These are phyloP conservation scores for Colletotrichum sp. DNA, from an alignment of 2,329 filamentous ascomycete genomes.

Conservation along the genomic window DNA sequence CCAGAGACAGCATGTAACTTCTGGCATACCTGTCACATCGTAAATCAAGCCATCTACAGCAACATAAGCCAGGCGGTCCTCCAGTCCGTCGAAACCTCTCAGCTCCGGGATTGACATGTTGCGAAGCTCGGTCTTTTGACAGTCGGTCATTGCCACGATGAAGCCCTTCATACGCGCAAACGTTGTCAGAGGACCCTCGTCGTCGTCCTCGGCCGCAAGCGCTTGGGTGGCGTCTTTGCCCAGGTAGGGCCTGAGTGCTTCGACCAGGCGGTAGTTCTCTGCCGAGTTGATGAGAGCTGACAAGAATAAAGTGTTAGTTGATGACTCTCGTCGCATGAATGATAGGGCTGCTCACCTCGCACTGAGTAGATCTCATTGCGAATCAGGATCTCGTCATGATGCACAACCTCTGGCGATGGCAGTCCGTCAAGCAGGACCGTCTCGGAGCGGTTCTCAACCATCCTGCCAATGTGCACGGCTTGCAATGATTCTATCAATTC, in stretches of 20 bases:
- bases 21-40: constrained; percentile 18
- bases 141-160: background rate
- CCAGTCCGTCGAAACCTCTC: background rate
- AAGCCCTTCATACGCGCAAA: background rate
- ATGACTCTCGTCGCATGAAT: background rate
- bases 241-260: background rate
- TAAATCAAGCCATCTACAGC: constrained; percentile 9
- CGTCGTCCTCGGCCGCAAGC: background rate
- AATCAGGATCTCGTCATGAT: background rate
- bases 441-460: background rate
- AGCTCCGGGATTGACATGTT: background rate
- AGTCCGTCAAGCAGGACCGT: background rate
- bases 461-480: background rate
- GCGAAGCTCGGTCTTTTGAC: background rate
- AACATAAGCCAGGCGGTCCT: background rate
- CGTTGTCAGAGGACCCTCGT: background rate
- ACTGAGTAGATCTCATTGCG: background rate
- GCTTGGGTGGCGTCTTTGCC: background rate
- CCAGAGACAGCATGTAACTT: background rate
- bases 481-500: background rate
- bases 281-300: background rate
- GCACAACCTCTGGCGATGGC: background rate
- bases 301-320: background rate
- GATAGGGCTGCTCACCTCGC: background rate
- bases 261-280: background rate